Base-by-base conservation (phyloP, 371 early-diverging fungal species). In the Mucor indicus region DNA sequence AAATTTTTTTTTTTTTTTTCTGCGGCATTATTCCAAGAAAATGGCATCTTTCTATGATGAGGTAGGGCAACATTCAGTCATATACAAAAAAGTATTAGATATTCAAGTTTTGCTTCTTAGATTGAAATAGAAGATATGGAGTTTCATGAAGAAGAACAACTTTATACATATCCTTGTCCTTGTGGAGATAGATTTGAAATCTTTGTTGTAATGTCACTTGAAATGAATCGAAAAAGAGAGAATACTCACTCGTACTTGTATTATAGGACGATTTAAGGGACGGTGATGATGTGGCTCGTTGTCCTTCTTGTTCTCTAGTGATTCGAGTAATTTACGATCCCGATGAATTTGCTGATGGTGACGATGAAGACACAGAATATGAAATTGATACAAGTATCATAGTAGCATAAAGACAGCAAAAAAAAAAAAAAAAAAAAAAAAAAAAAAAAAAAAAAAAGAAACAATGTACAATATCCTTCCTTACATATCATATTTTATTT, bases 101-200 rank as follows among this genome's bases (percentile, higher is more conserved):
- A 10, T n/a, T 7, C 23, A 13, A 38, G n/a, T 5, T n/a, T 12
- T 19, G 16, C 11, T 6, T 31, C 13, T 1, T 55, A 76, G 76
- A 76, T 94, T 45, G 96, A 98, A 64, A 91, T 97, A 33, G 92
- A 98, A 68, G 98, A 98, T 64, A 92, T 99, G 86, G 93, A 93
- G 53, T 99, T 89, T 60, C 89, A 95, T 56, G 89, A 87, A 55
- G 93, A 90, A 38, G 80, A 76, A 30, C 72, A 86, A 53, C 62
- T 83, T 19, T 99, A 93, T 73, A 84, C 82, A 37, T 99, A 96
- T 72, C 99, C 99, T 32, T 99, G 99, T 66, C 99, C 99, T n/a
- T 99, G 99, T 72, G 99, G 99, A n/a, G 99, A 99, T 80, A 81
- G 84, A 31, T 99, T 99, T 67, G 84, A 89, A 56, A 98, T 99